Percentiles rank a stretch among this genome's conserved stretches.
Evolutionary conservation across 2,329 filamentous ascomycete species (phyloP).

Genomic region (Botrytis paeoniae): DNA sequence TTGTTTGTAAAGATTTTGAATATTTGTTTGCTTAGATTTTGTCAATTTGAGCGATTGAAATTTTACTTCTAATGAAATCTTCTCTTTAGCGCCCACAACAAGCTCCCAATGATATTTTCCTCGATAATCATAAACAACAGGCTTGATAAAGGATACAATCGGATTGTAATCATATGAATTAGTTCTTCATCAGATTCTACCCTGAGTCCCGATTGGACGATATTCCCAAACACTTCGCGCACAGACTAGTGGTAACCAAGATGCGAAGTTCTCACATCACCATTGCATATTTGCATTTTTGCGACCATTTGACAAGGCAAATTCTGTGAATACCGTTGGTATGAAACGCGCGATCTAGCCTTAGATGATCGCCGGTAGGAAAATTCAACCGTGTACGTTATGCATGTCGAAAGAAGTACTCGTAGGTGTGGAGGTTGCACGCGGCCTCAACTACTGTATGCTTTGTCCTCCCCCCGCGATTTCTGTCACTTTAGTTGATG

Average conservation of each 20-base stretch:
- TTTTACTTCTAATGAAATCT: neutral
- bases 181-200: neutral
- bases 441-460: neutral
- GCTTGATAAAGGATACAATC: neutral
- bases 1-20: neutral
- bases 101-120: neutral
- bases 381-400: neutral
- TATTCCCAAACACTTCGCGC: conserved; percentile 13
- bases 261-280: conserved; percentile 7
- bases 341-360: conserved; percentile 4
- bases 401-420: neutral
- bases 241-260: conserved; percentile 17
- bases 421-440: neutral
- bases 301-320: neutral
- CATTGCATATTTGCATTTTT: neutral
- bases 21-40: neutral
- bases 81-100: too few relatives aligned
- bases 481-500: neutral
- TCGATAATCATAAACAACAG: neutral
- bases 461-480: conserved; percentile 6
- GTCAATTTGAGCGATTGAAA: neutral
- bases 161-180: neutral
- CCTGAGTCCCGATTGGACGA: conserved; percentile 1
- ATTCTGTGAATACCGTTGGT: neutral
- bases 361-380: neutral